These are phyloP conservation scores for Simmondsia chinensis DNA, from an alignment of 148 eudicot species.

Conservation along the genomic window DNA sequence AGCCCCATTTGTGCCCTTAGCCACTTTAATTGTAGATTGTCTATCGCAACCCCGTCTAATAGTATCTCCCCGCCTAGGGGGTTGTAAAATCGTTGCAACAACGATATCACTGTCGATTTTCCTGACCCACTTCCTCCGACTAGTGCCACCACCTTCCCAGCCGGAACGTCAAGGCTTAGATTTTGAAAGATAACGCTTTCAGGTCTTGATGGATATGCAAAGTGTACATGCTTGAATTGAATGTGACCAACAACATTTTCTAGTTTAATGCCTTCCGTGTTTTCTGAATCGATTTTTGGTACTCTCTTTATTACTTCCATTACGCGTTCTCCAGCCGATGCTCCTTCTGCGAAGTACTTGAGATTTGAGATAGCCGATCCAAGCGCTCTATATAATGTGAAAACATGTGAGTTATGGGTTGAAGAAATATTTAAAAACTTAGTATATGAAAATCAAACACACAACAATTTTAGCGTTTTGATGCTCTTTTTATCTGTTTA, in stretches of 20 bases:
- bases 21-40: not conserved
- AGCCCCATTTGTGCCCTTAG: conserved; percentile 1
- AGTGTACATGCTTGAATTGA: not conserved
- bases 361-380: conserved; percentile 13
- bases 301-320: conserved; percentile 11
- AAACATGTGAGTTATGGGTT: no score
- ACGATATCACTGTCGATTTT: conserved; percentile 3
- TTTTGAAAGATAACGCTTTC: not conserved
- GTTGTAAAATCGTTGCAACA: conserved; percentile 5
- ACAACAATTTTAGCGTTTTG: not conserved
- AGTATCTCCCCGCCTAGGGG: not conserved
- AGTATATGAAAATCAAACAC: no score
- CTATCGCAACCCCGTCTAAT: not conserved
- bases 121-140: not conserved
- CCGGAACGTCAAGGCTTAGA: not conserved
- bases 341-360: conserved; percentile 21
- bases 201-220: not conserved
- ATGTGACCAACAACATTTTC: not conserved
- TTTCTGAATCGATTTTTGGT: conserved; percentile 18
- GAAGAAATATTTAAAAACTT: no score
- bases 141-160: not conserved
- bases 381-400: conserved; percentile 15
- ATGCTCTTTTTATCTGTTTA: no score
- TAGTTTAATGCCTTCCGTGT: conserved; percentile 1
- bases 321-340: conserved; percentile 12